A percentile compares a stretch with the other conserved stretches of the same genome.
These are phyloP conservation scores for Purshia tridentata DNA, from an alignment of 306 rosid species.

Conservation along the genomic window DNA sequence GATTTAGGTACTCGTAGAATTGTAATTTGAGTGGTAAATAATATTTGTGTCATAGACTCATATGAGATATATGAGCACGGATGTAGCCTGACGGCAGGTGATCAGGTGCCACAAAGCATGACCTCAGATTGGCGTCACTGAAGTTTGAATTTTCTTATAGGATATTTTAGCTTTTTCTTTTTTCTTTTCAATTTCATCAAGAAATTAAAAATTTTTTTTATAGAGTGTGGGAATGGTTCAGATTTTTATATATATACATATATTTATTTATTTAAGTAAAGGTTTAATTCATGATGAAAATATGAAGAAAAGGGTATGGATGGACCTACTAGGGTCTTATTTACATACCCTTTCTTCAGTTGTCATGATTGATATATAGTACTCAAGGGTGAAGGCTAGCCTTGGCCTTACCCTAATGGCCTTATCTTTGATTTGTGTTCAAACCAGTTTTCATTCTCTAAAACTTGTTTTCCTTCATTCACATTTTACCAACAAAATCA, in stretches of 20 bases:
- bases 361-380: slow-evolving; percentile 44
- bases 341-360: slow-evolving; percentile 33
- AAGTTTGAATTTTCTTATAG: neutral
- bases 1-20: too few species aligned
- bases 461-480: neutral
- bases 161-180: neutral
- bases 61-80: too few species aligned
- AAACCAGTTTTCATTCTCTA: slow-evolving; percentile 9
- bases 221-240: slow-evolving; percentile 35
- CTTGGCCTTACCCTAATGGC: neutral
- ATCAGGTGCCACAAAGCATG: slow-evolving; percentile 44
- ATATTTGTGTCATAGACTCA: neutral
- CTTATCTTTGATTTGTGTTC: slow-evolving; percentile 20
- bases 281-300: slow-evolving; percentile 37
- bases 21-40: too few species aligned
- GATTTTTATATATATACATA: neutral
- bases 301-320: slow-evolving; percentile 27
- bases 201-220: neutral
- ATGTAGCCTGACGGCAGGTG: neutral
- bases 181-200: too few species aligned
- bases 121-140: slow-evolving; percentile 49
- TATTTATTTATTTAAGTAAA: too few species aligned
- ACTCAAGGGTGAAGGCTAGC: slow-evolving; percentile 10
- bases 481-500: neutral
- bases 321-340: slow-evolving; percentile 48